Percentiles rank a stretch among this genome's conserved stretches.
Conservation (phyloP, 106 monocot genomes). For the Allium fistulosum region DNA sequence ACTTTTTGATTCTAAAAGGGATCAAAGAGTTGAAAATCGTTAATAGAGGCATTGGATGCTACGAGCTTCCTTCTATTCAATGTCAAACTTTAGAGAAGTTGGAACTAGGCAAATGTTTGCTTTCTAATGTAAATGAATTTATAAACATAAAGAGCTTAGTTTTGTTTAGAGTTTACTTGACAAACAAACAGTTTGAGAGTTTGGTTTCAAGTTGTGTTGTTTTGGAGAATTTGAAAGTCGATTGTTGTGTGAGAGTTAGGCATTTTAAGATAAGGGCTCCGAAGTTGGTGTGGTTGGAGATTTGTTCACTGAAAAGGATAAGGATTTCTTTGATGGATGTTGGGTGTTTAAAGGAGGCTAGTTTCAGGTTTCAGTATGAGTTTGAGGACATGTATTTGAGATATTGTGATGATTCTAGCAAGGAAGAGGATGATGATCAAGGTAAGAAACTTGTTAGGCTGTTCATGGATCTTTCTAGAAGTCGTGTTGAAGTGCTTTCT, state of each 20-base stretch:
- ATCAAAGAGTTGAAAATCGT: slow-evolving; percentile 5
- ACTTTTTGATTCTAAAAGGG: background rate
- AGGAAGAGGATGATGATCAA: slow-evolving; percentile 9
- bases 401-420: slow-evolving; percentile 5
- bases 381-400: background rate
- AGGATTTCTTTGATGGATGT: slow-evolving; percentile 1
- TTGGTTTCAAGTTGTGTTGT: slow-evolving; percentile 2
- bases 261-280: slow-evolving; percentile 5
- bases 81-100: slow-evolving; percentile 7
- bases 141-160: slow-evolving; percentile 8
- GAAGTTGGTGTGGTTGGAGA: background rate
- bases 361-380: background rate
- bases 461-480: background rate
- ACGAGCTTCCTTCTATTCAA: slow-evolving; percentile 1
- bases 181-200: slow-evolving; percentile 4
- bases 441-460: background rate
- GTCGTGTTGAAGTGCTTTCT: slow-evolving; percentile 6
- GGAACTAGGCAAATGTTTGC: slow-evolving; percentile 3
- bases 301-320: slow-evolving; percentile 1
- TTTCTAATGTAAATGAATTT: background rate
- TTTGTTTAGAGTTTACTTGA: slow-evolving; percentile 1
- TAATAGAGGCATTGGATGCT: slow-evolving; percentile 5
- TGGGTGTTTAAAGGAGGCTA: background rate
- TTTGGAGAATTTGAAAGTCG: slow-evolving; percentile 12
- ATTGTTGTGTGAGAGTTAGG: background rate